Conservation (phyloP, 768 basidiomycete species). For the Kockovaella imperatae region DNA sequence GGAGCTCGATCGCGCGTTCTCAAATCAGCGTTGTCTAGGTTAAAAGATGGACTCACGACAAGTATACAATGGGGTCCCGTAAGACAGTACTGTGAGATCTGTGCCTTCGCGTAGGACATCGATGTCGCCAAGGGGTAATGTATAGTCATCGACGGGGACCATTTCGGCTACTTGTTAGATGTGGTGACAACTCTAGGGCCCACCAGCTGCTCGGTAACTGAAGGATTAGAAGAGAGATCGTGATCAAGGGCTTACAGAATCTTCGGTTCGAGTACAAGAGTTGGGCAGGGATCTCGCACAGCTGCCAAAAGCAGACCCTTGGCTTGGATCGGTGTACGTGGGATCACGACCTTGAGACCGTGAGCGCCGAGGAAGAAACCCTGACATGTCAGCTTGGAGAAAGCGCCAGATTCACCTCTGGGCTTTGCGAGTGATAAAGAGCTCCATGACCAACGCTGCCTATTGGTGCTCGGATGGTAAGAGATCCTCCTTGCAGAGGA, state of each 20-base stretch:
- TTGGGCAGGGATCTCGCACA: slow-evolving; percentile 86
- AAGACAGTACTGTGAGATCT: slow-evolving; percentile 82
- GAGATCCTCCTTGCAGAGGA: slow-evolving; percentile 49
- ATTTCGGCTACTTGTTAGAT: slow-evolving; percentile 60
- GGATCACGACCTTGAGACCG: slow-evolving; percentile 91
- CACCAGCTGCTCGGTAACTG: slow-evolving; percentile 76
- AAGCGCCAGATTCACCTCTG: slow-evolving; percentile 50
- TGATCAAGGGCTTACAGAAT: slow-evolving; percentile 49
- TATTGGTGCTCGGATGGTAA: slow-evolving; percentile 76
- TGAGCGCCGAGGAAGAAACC: slow-evolving; percentile 83
- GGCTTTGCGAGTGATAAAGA: slow-evolving; percentile 88
- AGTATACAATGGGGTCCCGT: slow-evolving; percentile 89
- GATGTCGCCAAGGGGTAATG: slow-evolving; percentile 72
- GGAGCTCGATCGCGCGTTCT: slow-evolving; percentile 59
- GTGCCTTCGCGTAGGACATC: slow-evolving; percentile 66
- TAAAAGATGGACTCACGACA: slow-evolving; percentile 51
- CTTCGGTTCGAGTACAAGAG: slow-evolving; percentile 93
- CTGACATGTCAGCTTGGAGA: slow-evolving; percentile 3
- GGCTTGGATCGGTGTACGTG: slow-evolving; percentile 89
- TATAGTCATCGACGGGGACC: slow-evolving; percentile 79
- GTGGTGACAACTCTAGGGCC: not conserved
- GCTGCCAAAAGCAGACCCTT: slow-evolving; percentile 80
- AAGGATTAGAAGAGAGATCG: not conserved
- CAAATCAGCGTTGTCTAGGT: not conserved
- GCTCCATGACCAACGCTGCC: slow-evolving; percentile 91